These are phyloP conservation scores for Hansenula sp. DNA, from an alignment of 1,139 yeast genomes.

Conservation along the genomic window DNA sequence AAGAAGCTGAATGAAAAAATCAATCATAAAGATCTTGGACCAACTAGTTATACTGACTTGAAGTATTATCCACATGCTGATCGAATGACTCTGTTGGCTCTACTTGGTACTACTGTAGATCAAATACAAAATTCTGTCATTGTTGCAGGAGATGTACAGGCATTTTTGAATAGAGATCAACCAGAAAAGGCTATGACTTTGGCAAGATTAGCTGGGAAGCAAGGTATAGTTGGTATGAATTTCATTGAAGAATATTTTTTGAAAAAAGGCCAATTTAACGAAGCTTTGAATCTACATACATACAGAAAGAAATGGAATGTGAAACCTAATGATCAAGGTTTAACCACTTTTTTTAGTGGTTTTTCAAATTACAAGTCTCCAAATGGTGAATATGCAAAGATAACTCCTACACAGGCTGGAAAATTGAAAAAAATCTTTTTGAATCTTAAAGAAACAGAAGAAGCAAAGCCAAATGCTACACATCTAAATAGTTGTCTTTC, in stretches of 20 bases:
- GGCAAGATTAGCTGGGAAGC: constrained; percentile 42
- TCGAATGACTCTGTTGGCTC: constrained; percentile 39
- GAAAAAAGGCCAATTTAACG: constrained; percentile 32
- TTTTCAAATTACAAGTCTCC: constrained; percentile 34
- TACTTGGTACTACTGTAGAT: constrained; percentile 53
- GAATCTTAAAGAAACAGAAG: constrained; percentile 6
- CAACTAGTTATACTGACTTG: constrained; percentile 28
- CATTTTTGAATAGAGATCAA: constrained; percentile 45
- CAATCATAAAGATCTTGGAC: constrained; percentile 27
- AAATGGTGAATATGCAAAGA: constrained; percentile 10
- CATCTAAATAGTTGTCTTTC: constrained; percentile 32
- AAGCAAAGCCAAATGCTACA: constrained; percentile 15
- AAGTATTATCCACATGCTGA: constrained; percentile 32
- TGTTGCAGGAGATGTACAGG: constrained; percentile 48
- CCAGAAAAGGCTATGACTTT: constrained; percentile 49
- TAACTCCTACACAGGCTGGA: constrained; percentile 23
- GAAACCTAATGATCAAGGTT: constrained; percentile 47
- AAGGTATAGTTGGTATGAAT: constrained; percentile 61
- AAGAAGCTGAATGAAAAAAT: constrained; percentile 15
- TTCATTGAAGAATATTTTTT: constrained; percentile 47
- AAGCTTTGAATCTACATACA: constrained; percentile 46
- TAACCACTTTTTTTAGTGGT: constrained; percentile 55
- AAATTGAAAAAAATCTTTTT: constrained; percentile 20
- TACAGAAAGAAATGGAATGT: constrained; percentile 61
- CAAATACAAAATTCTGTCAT: constrained; percentile 53